Percentiles rank a stretch among this genome's conserved stretches.
Conservation (phyloP, 345 rosid species). For the Populus tremula region DNA sequence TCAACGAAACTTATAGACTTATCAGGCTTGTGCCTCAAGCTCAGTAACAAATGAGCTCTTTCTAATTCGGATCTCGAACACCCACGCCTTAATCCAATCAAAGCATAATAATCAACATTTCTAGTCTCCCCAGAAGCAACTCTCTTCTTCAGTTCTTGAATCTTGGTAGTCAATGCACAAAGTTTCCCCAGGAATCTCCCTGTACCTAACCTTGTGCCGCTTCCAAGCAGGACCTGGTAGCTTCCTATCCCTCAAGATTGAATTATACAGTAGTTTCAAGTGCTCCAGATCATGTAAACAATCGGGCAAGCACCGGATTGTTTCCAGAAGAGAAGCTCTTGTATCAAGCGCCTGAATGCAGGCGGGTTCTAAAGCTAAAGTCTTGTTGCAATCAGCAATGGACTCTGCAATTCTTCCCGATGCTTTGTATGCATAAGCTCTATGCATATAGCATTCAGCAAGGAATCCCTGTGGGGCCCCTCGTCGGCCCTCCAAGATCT, state of each 20-base stretch:
- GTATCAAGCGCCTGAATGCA: constrained; percentile 88
- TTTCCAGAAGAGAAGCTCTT: constrained; percentile 72
- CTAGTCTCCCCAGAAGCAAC: constrained; percentile 78
- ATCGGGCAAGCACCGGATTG: constrained; percentile 82
- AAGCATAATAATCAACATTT: constrained; percentile 73
- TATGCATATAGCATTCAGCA: constrained; percentile 80
- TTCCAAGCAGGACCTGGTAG: constrained; percentile 98
- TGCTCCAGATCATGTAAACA: constrained; percentile 92
- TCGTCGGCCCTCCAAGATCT: constrained; percentile 82
- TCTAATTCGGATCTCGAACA: constrained; percentile 87
- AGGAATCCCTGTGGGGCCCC: constrained; percentile 89
- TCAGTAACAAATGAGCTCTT: constrained; percentile 73
- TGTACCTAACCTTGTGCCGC: constrained; percentile 71
- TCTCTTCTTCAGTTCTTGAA: constrained; percentile 60
- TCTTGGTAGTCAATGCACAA: constrained; percentile 60
- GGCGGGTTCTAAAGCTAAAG: constrained; percentile 76
- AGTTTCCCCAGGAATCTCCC: constrained; percentile 81
- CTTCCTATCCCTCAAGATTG: constrained; percentile 76
- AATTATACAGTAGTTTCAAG: constrained; percentile 77
- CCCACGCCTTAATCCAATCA: constrained; percentile 82
- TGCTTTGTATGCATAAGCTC: constrained; percentile 72
- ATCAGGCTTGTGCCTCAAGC: constrained; percentile 80
- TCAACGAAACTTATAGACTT: constrained; percentile 67
- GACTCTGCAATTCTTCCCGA: constrained; percentile 81
- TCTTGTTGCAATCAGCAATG: constrained; percentile 84